Evolutionary conservation across 2,329 filamentous ascomycete species (phyloP), one percentile per base, ranked within the genome.

Genomic region (Teratosphaeria nubilosa): DNA sequence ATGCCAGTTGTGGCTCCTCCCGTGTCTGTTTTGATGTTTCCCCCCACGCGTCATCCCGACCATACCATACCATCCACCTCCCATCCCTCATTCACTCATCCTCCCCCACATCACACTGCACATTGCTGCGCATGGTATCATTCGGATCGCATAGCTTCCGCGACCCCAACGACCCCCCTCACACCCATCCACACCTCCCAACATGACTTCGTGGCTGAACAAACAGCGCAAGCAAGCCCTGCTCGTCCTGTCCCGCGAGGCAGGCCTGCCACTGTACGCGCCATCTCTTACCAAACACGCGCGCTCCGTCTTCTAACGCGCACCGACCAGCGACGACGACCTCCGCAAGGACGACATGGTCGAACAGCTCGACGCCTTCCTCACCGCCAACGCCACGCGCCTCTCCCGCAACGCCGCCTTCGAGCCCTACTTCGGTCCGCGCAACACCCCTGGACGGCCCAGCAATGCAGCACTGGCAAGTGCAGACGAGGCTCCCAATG

Each of bases 301-400:
- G 82, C 69, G 9, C n/a, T 20, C 24, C 27, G 6, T 53, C 30
- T 48, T 11, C 45, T 53, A 10, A 27, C 24, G 48, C 1, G 54
- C 22, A 48, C n/a, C n/a, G n/a, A n/a, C 24, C 58, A 70, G 69
- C 53, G 59, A 66, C 24, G 84, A 89, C 64, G 78, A 80, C 58
- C 76, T 86, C 63, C 88, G 87, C 73, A 96, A 96, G 75, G 78
- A 80, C 63, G 90, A 96, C 54, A 82, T 97, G 60, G 89, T 92
- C 69, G 73, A 80, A 59, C 82, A 82, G 51, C 82, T 95, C 63
- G 88, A 95, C 66, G 81, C 86, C 53, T 86, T 85, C 74, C 82
- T 95, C 52, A 80, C 83, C 64, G 79, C 82, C 62, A 87, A 96
- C 76, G 79, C 82, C 65, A 77, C 82, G 63, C 80, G 79, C 61